These are phyloP conservation scores for Cenchrus americanus DNA, from an alignment of 176 grass and related monocot species.

Conservation along the genomic window DNA sequence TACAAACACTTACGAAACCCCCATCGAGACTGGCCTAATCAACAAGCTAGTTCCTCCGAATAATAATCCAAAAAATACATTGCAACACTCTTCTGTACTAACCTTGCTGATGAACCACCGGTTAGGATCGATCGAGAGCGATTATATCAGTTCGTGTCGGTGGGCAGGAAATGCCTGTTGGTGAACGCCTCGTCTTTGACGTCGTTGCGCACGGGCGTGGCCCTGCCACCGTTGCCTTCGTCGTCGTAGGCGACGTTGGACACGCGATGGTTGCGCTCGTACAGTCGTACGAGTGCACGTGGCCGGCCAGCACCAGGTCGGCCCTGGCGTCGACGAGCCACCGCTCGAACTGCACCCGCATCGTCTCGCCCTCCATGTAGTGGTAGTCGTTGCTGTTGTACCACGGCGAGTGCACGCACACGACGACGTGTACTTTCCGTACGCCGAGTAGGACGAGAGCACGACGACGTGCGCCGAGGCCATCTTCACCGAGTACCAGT, in stretches of 20 bases:
- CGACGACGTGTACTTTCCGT: constrained; percentile 55
- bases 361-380: constrained; percentile 79
- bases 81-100: too few species aligned
- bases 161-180: constrained; percentile 61
- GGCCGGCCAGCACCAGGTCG: constrained; percentile 57
- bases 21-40: too few species aligned
- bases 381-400: constrained; percentile 86
- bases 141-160: background rate
- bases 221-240: constrained; percentile 13
- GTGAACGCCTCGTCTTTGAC: constrained; percentile 55
- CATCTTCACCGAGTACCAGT: constrained; percentile 55
- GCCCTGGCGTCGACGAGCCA: constrained; percentile 61
- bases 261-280: constrained; percentile 66
- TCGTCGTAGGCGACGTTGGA: constrained; percentile 68
- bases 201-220: constrained; percentile 42
- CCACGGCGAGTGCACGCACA: constrained; percentile 64
- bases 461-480: constrained; percentile 51
- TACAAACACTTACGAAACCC: too few species aligned
- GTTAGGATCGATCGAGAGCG: too few species aligned
- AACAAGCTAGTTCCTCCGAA: too few species aligned
- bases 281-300: constrained; percentile 67
- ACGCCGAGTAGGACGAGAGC: constrained; percentile 46
- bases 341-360: constrained; percentile 63
- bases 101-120: too few species aligned
- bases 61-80: too few species aligned